phyloP scores from a whole-genome alignment of 2,329 filamentous ascomycete genomes.

The Periconia sp. region DNA sequence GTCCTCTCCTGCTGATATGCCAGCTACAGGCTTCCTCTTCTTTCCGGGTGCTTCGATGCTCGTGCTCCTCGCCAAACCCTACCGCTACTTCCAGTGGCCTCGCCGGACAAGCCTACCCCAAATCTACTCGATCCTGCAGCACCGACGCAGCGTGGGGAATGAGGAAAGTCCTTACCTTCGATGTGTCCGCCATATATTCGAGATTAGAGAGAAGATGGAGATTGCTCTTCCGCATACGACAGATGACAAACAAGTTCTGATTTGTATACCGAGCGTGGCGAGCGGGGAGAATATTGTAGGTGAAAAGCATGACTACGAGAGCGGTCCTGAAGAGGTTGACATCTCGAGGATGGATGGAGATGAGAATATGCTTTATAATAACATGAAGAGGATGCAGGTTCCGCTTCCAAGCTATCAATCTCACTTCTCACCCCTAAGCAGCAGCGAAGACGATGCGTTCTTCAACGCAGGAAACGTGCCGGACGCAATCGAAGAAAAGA shows the following conservation, averaged over 20 bases:
- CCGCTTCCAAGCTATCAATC: neutral
- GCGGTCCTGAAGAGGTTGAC: slow-evolving; percentile 9
- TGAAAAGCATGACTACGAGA: neutral
- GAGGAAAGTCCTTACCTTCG: slow-evolving; percentile 2
- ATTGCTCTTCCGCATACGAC: slow-evolving; percentile 15
- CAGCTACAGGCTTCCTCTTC: slow-evolving; percentile 15
- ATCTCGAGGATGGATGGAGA: slow-evolving; percentile 6
- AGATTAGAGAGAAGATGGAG: slow-evolving; percentile 14
- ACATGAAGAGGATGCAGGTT: neutral
- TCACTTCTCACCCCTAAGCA: neutral
- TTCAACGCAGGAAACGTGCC: too few species aligned
- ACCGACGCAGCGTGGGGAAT: neutral
- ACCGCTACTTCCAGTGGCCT: slow-evolving; percentile 19
- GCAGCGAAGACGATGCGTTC: neutral
- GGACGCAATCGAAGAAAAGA: too few species aligned
- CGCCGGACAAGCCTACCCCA: slow-evolving; percentile 14
- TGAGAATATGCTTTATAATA: neutral
- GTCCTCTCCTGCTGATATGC: too few species aligned
- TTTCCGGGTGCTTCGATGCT: slow-evolving; percentile 17
- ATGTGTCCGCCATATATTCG: slow-evolving; percentile 19
- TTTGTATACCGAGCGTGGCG: slow-evolving; percentile 10
- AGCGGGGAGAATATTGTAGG: too few species aligned
- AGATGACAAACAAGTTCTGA: slow-evolving; percentile 9
- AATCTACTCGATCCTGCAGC: slow-evolving; percentile 14
- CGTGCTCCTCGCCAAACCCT: slow-evolving; percentile 9